Percentiles rank a stretch among this genome's conserved stretches.
Evolutionary conservation across 352 stramenopile species (phyloP).

Genomic region (Pythium brachiatum): DNA sequence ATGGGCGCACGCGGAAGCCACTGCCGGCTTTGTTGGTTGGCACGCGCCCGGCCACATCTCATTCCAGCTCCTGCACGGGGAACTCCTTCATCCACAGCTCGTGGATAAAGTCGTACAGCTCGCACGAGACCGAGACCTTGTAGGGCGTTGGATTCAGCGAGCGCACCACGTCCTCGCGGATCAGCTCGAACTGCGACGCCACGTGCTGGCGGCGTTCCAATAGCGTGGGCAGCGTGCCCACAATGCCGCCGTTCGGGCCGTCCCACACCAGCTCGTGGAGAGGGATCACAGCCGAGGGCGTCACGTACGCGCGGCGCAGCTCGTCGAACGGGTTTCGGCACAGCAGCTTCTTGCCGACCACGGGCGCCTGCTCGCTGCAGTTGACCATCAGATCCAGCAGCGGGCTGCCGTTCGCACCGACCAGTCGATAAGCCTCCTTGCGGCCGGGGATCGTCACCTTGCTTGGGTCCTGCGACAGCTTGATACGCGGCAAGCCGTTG

Average conservation of each 20-base stretch:
- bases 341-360: constrained; percentile 85
- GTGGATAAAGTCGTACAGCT: constrained; percentile 94
- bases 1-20: constrained; percentile 7
- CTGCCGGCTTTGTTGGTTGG: background rate
- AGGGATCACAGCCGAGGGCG: constrained; percentile 84
- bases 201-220: constrained; percentile 87
- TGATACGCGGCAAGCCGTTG: constrained; percentile 94
- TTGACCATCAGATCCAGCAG: constrained; percentile 91
- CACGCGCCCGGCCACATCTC: constrained; percentile 20
- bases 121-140: constrained; percentile 90
- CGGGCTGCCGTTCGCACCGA: constrained; percentile 84
- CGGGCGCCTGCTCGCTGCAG: constrained; percentile 76
- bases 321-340: constrained; percentile 96
- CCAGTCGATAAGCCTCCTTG: constrained; percentile 90
- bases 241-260: constrained; percentile 68
- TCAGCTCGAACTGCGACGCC: constrained; percentile 88
- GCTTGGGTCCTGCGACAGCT: constrained; percentile 95
- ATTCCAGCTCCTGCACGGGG: constrained; percentile 80
- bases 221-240: constrained; percentile 61
- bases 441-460: constrained; percentile 94
- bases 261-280: constrained; percentile 93
- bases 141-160: constrained; percentile 96
- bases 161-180: constrained; percentile 94
- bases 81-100: constrained; percentile 94
- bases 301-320: constrained; percentile 93